phyloP scores from a whole-genome alignment of 805 yeast genomes.

The Wickerhamomyces tratensis region DNA sequence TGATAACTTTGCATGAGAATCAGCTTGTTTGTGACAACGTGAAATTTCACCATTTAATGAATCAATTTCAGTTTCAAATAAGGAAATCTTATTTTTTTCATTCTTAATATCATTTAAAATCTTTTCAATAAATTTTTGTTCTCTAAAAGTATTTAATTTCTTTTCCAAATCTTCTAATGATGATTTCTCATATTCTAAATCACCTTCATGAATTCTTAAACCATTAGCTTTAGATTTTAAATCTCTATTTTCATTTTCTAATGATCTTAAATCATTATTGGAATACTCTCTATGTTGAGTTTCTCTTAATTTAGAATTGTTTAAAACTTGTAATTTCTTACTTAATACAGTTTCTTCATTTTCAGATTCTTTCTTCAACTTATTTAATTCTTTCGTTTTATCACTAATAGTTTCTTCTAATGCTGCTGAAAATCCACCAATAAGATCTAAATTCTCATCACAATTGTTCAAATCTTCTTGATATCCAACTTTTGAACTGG shows the following conservation, averaged over 20 bases:
- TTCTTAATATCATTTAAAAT: constrained; percentile 26
- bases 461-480: neutral
- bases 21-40: constrained; percentile 47
- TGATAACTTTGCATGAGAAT: constrained; percentile 42
- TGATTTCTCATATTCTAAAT: constrained; percentile 34
- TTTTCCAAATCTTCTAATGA: constrained; percentile 29
- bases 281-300: constrained; percentile 32
- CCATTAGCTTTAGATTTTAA: constrained; percentile 29
- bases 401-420: neutral
- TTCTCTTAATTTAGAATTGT: constrained; percentile 30
- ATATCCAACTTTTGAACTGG: neutral
- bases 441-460: neutral
- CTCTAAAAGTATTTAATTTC: constrained; percentile 23
- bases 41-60: constrained; percentile 39
- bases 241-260: constrained; percentile 25
- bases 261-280: constrained; percentile 27
- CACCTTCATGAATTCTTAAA: constrained; percentile 33
- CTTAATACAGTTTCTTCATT: constrained; percentile 10
- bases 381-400: constrained; percentile 5
- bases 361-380: constrained; percentile 4
- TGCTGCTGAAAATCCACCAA: neutral
- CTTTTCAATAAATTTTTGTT: constrained; percentile 16
- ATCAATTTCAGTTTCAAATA: constrained; percentile 39
- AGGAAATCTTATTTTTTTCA: constrained; percentile 26
- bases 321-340: constrained; percentile 7